Evolutionary conservation across 2,329 filamentous ascomycete genomes (phyloP), one percentile per base, ranked within the genome.

Genomic region (Arthrobotrys pseudoclavata): DNA sequence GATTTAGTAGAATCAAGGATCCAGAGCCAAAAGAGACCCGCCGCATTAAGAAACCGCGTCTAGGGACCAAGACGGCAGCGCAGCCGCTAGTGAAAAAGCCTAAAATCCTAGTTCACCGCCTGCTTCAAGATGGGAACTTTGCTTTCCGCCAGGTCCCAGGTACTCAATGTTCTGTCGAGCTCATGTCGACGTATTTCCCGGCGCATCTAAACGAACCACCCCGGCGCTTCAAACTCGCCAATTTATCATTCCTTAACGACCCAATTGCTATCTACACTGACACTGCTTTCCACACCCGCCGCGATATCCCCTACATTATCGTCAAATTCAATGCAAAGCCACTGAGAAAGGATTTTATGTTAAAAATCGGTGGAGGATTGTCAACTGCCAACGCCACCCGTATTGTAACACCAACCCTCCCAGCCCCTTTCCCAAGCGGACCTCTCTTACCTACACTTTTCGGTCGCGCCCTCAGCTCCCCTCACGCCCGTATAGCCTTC

Each of bases 121-220:
- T 77, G n/a, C 67, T 77, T 18, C 74, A 71, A 24, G 74, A 77
- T 29, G 74, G 74, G 24, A 77, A 71, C 22, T 77, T 77, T 52
- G 74, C 74, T n/a, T 77, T 77, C 24, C 74, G 74, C 15, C 74
- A 77, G 34, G 68, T 71, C 37, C 67, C 67, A 9, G 66, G 61
- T 7, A 50, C 47, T 12, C n/a, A 13, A 9, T 20, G 13, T n/a
- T 37, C 15, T 13, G 74, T 77, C 1, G 74, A 77, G 42, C 12
- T 68, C 22, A 77, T 77, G 74, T 71, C 74, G 4, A 71, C 67
- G 7, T 77, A 55, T 45, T 53, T 47, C 67, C 74, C 74, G n/a
- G 26, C 34, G 10, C 24, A 55, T 24, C 74, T 61, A 13, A 7
- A 55, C 47, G 47, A 20, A 5, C 31, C n/a, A 13, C 61, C 67